Percentiles rank a stretch among this genome's conserved stretches.
These are phyloP conservation scores for Astrocystis sublimbata DNA, from an alignment of 495 filamentous ascomycete species.

Conservation along the genomic window DNA sequence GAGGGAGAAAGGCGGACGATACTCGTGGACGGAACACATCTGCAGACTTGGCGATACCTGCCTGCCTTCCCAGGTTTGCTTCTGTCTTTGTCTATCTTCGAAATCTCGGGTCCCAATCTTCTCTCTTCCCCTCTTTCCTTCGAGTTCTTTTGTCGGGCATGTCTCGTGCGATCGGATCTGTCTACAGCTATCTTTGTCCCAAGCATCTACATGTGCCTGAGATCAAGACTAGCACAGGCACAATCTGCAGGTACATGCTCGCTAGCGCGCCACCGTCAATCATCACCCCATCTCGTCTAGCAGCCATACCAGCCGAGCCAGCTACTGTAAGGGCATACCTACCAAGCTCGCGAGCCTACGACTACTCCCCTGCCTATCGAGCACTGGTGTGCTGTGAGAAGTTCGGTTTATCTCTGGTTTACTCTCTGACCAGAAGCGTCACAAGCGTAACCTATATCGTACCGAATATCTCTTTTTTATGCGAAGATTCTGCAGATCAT, in stretches of 20 bases:
- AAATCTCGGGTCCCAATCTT: not conserved
- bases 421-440: too few species aligned
- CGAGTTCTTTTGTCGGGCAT: not conserved
- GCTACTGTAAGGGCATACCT: not conserved
- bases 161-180: not conserved
- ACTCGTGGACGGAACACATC: too few species aligned
- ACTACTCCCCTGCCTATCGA: too few species aligned
- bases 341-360: too few species aligned
- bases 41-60: too few species aligned
- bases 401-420: too few species aligned
- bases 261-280: slow-evolving; percentile 1
- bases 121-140: not conserved
- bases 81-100: not conserved
- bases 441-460: too few species aligned
- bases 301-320: too few species aligned
- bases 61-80: too few species aligned
- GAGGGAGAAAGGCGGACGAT: not conserved
- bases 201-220: not conserved
- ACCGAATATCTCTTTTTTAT: not conserved
- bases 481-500: not conserved
- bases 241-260: slow-evolving; percentile 2
- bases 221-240: not conserved
- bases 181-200: not conserved
- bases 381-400: too few species aligned
- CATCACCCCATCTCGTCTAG: not conserved